Base-by-base conservation (phyloP, 2,329 filamentous ascomycete genomes). In the Pseudomassariella vexata region DNA sequence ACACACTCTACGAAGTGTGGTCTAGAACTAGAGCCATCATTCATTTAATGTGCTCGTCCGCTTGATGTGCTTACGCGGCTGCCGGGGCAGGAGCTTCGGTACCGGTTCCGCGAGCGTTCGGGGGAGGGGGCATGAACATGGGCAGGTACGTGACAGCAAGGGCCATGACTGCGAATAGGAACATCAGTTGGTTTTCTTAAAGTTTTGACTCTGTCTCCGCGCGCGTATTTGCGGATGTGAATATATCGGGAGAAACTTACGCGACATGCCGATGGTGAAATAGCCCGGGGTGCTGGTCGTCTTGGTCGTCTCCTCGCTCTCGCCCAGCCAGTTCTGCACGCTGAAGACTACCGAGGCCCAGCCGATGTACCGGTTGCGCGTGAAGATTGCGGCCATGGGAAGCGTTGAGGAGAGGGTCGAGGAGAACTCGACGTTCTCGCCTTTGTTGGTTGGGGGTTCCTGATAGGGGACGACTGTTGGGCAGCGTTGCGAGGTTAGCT, bases 301-400 rank as follows among this genome's bases (percentile, higher is more conserved):
- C 56, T 76, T 80, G 60, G 68, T 73, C 36, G 76, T 59, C 37
- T 82, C 78, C 48, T 79, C 71, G 48, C 79, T 82, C 69, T 88
- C 83, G 42, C 79, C 79, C 28, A 88, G 71, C 83, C 83, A 90
- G 56, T 67, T 79, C 65, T 89, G 81, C 34, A 87, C 58, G 44
- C 82, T 75, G 57, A 86, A 81, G 38, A 87, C 71, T 20, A 89
- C 77, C 24, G 84, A 74, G 9, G 78, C 77, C 83, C 77, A 82
- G 53, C 77, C 77, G 36, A 82, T 63, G 51, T 76, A 92, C 73
- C 85, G 84, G 65, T 94, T 95, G 46, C 88, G 76, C 48, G 84
- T 92, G 57, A 95, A 92, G 73, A 95, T 94, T 42, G 89, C 89
- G 37, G 86, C 88, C 90, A 95, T 95, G 37, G 90, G 90, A 53